These are phyloP conservation scores for Nicotiana obtusifolia DNA, from an alignment of 257 asterid genomes.

Conservation along the genomic window DNA sequence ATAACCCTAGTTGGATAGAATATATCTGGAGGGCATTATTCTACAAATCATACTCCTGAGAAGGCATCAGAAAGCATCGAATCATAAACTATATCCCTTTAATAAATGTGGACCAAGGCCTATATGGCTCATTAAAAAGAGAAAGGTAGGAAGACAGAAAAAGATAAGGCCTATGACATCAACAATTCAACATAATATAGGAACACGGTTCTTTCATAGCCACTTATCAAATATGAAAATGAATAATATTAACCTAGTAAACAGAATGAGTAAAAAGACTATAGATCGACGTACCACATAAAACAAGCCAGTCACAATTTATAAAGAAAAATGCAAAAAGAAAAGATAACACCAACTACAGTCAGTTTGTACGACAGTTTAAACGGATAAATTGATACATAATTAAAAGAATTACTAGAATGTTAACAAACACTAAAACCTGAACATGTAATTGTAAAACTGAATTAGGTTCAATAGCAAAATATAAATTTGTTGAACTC, in stretches of 20 bases:
- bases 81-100: neutral
- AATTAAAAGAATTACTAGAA: neutral
- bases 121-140: neutral
- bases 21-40: neutral
- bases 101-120: neutral
- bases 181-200: neutral
- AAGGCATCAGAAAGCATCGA: neutral
- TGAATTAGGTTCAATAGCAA: neutral
- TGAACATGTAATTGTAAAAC: neutral
- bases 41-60: neutral
- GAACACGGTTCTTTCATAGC: neutral
- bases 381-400: neutral
- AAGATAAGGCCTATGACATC: neutral
- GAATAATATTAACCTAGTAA: neutral
- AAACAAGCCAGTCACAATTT: neutral
- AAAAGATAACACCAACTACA: neutral
- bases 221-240: neutral
- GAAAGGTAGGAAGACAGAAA: neutral
- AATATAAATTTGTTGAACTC: neutral
- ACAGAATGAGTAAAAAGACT: neutral
- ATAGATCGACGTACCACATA: neutral
- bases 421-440: neutral
- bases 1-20: neutral
- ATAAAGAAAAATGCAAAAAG: neutral
- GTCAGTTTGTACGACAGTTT: neutral